Conservation (phyloP, 768 basidiomycete genomes). For the Russula virescens region DNA sequence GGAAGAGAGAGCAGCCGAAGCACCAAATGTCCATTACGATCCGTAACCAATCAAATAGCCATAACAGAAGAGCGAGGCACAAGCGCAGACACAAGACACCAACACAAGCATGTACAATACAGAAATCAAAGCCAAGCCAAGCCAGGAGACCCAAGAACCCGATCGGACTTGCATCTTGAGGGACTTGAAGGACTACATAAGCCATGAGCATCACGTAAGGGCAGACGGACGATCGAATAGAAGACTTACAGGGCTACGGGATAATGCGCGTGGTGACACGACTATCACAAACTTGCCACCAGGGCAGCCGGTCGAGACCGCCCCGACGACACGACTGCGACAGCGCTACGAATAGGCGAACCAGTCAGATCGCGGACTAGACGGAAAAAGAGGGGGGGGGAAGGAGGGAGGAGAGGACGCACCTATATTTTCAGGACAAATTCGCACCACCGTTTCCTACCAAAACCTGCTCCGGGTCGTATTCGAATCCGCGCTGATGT, state of each 20-base stretch:
- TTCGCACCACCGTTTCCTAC: background rate
- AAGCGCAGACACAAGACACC: background rate
- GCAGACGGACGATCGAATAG: background rate
- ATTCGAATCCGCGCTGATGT: background rate
- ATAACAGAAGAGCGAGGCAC: background rate
- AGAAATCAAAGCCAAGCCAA: background rate
- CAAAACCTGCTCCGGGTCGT: background rate
- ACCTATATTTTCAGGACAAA: conserved; percentile 11
- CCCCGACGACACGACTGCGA: background rate
- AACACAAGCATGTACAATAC: background rate
- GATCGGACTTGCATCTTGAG: conserved; percentile 6
- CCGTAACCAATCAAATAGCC: no score
- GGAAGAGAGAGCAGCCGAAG: no score
- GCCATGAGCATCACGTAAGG: background rate
- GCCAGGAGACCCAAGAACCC: background rate
- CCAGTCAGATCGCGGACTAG: background rate
- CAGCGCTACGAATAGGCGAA: background rate
- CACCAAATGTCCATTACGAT: no score
- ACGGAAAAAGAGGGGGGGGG: no score
- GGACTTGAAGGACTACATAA: background rate
- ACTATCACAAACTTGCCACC: conserved; percentile 2
- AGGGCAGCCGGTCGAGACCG: conserved; percentile 13
- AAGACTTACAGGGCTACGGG: conserved; percentile 1
- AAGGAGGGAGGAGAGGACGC: background rate
- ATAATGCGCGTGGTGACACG: background rate